These are phyloP conservation scores for Diaporthe sp. DNA, from an alignment of 2,329 filamentous ascomycete genomes.

Conservation along the genomic window DNA sequence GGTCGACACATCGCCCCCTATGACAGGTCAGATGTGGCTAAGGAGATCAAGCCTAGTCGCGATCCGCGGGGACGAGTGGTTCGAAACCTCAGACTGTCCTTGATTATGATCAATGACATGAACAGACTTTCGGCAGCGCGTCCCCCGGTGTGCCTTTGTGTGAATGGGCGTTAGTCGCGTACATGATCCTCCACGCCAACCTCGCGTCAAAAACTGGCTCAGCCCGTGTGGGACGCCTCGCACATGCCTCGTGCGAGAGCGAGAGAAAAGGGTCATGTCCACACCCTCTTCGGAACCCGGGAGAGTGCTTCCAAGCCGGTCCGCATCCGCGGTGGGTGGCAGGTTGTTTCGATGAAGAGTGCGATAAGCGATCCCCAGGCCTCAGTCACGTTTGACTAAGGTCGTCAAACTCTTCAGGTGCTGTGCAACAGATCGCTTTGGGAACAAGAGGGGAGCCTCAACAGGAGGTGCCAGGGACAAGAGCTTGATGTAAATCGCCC, in stretches of 20 bases:
- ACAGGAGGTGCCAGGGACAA: not conserved
- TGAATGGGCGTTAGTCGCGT: not conserved
- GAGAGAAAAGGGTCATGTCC: conserved; percentile 7
- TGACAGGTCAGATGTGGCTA: conserved; percentile 26
- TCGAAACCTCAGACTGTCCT: not conserved
- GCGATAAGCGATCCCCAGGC: conserved; percentile 27
- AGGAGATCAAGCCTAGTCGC: conserved; percentile 1
- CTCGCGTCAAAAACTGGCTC: not conserved
- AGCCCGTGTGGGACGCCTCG: not conserved
- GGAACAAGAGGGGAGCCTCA: conserved; percentile 27
- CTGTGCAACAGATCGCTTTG: conserved; percentile 14
- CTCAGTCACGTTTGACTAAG: conserved; percentile 16
- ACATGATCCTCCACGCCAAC: not conserved
- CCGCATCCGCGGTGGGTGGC: conserved; percentile 5
- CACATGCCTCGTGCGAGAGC: not conserved
- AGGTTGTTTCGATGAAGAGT: conserved; percentile 15
- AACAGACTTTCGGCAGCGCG: conserved; percentile 22
- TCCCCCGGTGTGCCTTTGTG: not conserved
- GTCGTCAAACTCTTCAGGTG: conserved; percentile 5
- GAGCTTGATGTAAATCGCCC: conserved; percentile 32
- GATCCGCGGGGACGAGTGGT: conserved; percentile 12
- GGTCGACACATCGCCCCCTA: not conserved
- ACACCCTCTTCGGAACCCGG: conserved; percentile 25
- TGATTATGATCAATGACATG: not conserved
- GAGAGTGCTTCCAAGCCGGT: conserved; percentile 11